Evolutionary conservation across 139 green algal genomes (phyloP).

Genomic region (Chlorella sp.): DNA sequence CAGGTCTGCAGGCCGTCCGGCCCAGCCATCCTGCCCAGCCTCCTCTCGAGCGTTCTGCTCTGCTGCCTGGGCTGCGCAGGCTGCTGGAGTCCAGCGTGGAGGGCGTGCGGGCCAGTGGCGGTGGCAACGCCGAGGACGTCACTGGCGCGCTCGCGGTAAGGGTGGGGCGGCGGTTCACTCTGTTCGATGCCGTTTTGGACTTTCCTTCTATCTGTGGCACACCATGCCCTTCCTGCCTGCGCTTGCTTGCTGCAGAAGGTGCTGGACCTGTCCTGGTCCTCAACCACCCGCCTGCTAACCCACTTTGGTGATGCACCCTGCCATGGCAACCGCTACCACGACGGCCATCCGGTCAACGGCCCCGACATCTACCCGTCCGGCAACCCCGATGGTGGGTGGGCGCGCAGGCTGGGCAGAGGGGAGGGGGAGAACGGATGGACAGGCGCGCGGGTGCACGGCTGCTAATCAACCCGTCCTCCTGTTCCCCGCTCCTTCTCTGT

Average conservation of each 20-base stretch:
- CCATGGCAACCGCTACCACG: slow-evolving; percentile 33
- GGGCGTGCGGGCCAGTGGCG: slow-evolving; percentile 1
- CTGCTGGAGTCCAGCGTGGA: neutral
- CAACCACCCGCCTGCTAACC: slow-evolving; percentile 31
- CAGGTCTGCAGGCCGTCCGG: too few relatives aligned
- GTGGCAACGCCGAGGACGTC: slow-evolving; percentile 23
- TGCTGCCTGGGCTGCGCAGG: too few relatives aligned
- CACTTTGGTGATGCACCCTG: slow-evolving; percentile 38
- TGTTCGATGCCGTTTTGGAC: neutral
- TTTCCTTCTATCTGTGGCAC: neutral
- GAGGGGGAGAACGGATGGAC: too few relatives aligned
- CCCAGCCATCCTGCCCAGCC: too few relatives aligned
- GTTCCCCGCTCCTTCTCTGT: neutral
- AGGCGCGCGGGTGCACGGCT: too few relatives aligned
- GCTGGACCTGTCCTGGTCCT: slow-evolving; percentile 17
- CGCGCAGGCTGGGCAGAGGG: too few relatives aligned
- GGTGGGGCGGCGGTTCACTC: neutral
- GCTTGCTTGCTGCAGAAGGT: slow-evolving; percentile 18
- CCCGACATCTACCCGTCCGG: neutral
- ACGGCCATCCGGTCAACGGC: neutral
- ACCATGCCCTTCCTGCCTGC: neutral
- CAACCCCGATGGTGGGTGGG: slow-evolving; percentile 13
- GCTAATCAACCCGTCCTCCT: too few relatives aligned
- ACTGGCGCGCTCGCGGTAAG: slow-evolving; percentile 21
- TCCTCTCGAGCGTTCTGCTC: too few relatives aligned